Evolutionary conservation across 192 early-diverging fungal species (phyloP), one percentile per base, ranked within the genome.

Genomic region (Coemansia sp.): DNA sequence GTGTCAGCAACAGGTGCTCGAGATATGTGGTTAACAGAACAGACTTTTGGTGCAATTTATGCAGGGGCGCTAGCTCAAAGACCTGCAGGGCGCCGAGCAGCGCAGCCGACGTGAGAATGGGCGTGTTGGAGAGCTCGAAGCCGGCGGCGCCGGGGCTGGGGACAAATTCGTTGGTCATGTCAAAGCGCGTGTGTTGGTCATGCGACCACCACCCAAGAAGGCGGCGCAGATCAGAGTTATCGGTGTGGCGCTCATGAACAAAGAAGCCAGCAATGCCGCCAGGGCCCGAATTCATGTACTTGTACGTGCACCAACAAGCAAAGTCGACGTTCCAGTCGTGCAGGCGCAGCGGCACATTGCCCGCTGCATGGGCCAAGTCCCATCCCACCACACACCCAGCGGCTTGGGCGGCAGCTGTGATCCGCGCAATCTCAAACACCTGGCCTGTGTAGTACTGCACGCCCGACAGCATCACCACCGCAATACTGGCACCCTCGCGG

Each of bases 271-370:
- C 93, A 61, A 99, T 96, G 39, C 91, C 91, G 41, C 97, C 97
- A 0, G 97, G 93, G 3, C 97, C 95, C n/a, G 94, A 86, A 70
- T 99, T 99, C 49, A 99, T 79, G 74, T 99, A 99, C 75, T 99
- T 99, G 87, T 98, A 98, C 4, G 95, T 90, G 84, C 95, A 98
- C 96, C 96, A 98, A 69, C 88, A 90, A 10, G 96, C 97, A 88
- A 97, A 97, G 70, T 99, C 97, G 10, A 95, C 94, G 35, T 88
- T 82, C 97, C 97, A 99, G 70, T 94, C 93, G 75, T 97, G 94
- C 63, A 99, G 78, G 39, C 85, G 65, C 52, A 97, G 73, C 32
- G 88, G 88, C 1, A 96, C 87, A 83, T 99, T 99, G 38, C 97
- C 97, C 10, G 85, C 93, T 2, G 95, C 97, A 66, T 99, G 97